Base-by-base conservation (phyloP, 1,284 basidiomycete species). In the Fomes fomentarius region DNA sequence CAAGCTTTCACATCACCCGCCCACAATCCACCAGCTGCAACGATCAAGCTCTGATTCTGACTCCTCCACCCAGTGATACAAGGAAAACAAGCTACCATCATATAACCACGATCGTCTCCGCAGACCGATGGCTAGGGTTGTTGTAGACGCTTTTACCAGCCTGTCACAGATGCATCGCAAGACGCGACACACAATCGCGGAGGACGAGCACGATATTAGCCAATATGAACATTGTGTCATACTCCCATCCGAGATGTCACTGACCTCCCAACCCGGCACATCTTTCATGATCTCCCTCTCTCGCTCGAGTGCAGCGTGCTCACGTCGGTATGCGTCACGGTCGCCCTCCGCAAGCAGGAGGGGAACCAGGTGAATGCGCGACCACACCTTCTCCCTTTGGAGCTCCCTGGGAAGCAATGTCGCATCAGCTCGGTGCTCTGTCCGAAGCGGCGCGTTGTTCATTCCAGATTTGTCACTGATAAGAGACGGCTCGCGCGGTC, bases 271-370 rank as follows among this genome's bases (percentile, higher is more conserved):
- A 50, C 86, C 93, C 50, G 83, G 82, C 35, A 98, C 94, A 67
- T 95, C 92, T 77, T 93, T 93, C 96, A 99, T 99, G 68, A 98
- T 94, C 76, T 88, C 89, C 75, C 82, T 83, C 75, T 99, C 96
- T 50, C 94, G 77, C 46, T 77, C 88, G 54, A 90, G 46, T 44
- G 87, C 85, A n/a, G 94, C 94, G 66, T 89, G 81, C 66, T 88
- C 77, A 47, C 94, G 83, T 63, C 94, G 83, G 79, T 92, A 96
- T 46, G 83, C 80, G 71, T 96, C 94, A 55, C 96, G 87, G 77
- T 99, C 96, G 14, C 89, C 87, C 73, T 99, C 96, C 44, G 96
- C 96, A 62, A 96, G 82, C 42, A 97, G 81, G 56, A 98, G 72
- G 15, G 96, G 96, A 38, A 96, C 91, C 42, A 98, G 83, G 77